A percentile compares a stretch with the other conserved stretches of the same genome.
These are phyloP conservation scores for Neopestalotiopsis rosae DNA, from an alignment of 2,329 filamentous ascomycete species.

Conservation along the genomic window DNA sequence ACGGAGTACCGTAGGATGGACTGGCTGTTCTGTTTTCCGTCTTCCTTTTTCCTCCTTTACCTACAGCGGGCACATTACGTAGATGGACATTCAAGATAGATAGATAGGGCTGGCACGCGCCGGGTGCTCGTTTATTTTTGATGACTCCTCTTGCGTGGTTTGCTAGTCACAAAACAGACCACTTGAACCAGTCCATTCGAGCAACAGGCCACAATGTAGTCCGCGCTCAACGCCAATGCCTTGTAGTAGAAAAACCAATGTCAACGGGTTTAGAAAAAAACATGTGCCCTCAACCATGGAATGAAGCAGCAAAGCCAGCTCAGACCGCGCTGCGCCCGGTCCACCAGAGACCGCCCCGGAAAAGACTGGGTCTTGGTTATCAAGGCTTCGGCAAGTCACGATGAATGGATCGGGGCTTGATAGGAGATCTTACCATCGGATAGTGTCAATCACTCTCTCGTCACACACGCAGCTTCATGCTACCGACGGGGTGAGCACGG, in stretches of 20 bases:
- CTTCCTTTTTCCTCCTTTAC: background rate
- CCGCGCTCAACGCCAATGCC: background rate
- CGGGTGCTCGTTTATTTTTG: background rate
- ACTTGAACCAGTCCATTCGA: background rate
- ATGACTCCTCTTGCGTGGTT: background rate
- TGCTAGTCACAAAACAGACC: background rate
- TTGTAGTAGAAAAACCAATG: background rate
- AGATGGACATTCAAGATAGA: background rate
- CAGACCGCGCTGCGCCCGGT: conserved; percentile 6
- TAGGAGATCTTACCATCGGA: conserved; percentile 7
- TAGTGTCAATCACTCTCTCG: background rate
- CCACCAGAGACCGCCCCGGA: background rate
- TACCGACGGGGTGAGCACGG: background rate
- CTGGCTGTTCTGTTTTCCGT: background rate
- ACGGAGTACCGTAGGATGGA: background rate
- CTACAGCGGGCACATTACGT: background rate
- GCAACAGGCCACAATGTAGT: background rate
- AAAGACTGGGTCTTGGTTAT: background rate
- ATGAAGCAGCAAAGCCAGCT: conserved; percentile 1
- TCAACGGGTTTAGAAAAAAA: background rate
- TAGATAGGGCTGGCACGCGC: background rate
- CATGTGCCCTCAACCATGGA: background rate
- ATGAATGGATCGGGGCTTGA: background rate
- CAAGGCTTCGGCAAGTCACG: conserved; percentile 10
- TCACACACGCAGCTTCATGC: background rate